These are phyloP conservation scores for Chlamydomonas sp. DNA, from an alignment of 139 green algal species.

Conservation along the genomic window DNA sequence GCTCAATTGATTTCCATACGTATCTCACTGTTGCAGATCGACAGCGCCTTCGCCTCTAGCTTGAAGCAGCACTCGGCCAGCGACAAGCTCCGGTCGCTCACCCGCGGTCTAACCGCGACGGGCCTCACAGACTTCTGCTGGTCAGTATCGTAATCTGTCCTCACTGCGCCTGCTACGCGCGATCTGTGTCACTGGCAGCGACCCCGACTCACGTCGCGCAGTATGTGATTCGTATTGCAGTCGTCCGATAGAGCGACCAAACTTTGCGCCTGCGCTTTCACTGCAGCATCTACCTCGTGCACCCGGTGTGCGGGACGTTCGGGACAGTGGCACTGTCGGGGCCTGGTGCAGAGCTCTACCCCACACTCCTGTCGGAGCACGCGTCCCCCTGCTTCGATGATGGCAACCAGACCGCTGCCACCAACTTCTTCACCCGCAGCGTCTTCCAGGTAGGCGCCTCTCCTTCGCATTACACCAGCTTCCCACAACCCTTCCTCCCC, in stretches of 20 bases:
- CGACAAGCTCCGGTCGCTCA: constrained; percentile 10
- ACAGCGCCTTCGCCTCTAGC: constrained; percentile 8
- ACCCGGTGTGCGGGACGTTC: constrained; percentile 14
- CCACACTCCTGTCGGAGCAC: not conserved
- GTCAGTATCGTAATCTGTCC: constrained; percentile 12
- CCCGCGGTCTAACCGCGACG: constrained; percentile 3
- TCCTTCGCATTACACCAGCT: not conserved
- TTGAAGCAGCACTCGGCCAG: not conserved
- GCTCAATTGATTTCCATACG: no score
- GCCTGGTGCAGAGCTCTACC: constrained; percentile 22
- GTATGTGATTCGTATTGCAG: no score
- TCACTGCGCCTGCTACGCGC: no score
- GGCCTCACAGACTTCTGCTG: constrained; percentile 25
- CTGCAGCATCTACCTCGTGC: constrained; percentile 33
- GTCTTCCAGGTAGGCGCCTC: constrained; percentile 18
- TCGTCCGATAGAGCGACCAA: no score
- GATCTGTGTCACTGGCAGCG: no score
- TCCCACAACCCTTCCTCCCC: not conserved
- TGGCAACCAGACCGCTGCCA: not conserved
- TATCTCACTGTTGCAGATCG: constrained; percentile 14
- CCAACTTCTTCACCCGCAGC: constrained; percentile 39
- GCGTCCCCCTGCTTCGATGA: not conserved
- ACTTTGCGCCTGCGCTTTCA: no score
- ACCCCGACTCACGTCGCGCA: no score
- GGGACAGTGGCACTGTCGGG: constrained; percentile 2